phyloP scores from a whole-genome alignment of 202 grass and related monocot species.

The Schoenoplectus tabernaemontani region DNA sequence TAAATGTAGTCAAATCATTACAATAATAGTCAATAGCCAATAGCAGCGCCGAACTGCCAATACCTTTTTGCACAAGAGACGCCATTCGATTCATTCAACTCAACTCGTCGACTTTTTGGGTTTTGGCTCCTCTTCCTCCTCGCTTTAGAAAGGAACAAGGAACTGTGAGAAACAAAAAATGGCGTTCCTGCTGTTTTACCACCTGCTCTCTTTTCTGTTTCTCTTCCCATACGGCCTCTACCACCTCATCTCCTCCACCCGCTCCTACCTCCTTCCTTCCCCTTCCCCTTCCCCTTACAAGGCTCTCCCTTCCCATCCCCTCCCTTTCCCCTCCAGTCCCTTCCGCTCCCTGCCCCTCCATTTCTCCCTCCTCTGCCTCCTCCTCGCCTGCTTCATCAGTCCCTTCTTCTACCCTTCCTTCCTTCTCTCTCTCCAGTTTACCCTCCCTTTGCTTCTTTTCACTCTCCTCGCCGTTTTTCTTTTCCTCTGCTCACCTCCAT shows the following conservation, averaged over 20 bases:
- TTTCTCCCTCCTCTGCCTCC: slow-evolving; percentile 16
- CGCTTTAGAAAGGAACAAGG: neutral
- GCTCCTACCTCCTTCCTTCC: slow-evolving; percentile 6
- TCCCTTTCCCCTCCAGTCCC: neutral
- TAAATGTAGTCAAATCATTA: too few species aligned
- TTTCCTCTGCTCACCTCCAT: slow-evolving; percentile 17
- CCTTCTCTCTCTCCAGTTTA: slow-evolving; percentile 34
- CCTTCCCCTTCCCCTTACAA: neutral
- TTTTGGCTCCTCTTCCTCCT: neutral
- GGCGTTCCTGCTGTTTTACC: slow-evolving; percentile 36
- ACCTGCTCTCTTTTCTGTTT: slow-evolving; percentile 25
- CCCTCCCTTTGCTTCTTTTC: slow-evolving; percentile 28
- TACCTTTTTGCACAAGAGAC: too few species aligned
- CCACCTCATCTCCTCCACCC: slow-evolving; percentile 26
- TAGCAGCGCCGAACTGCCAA: too few species aligned
- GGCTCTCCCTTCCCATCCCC: slow-evolving; percentile 15
- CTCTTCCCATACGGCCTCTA: slow-evolving; percentile 27
- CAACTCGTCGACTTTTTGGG: too few species aligned
- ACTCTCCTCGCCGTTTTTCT: slow-evolving; percentile 15
- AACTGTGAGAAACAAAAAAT: neutral
- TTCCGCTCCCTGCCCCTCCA: slow-evolving; percentile 10
- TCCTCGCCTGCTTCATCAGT: slow-evolving; percentile 19
- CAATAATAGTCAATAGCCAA: too few species aligned
- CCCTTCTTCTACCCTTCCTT: slow-evolving; percentile 29
- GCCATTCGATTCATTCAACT: too few species aligned